Base-by-base conservation (phyloP, 129 eudicot species). In the Flaveria bidentis region DNA sequence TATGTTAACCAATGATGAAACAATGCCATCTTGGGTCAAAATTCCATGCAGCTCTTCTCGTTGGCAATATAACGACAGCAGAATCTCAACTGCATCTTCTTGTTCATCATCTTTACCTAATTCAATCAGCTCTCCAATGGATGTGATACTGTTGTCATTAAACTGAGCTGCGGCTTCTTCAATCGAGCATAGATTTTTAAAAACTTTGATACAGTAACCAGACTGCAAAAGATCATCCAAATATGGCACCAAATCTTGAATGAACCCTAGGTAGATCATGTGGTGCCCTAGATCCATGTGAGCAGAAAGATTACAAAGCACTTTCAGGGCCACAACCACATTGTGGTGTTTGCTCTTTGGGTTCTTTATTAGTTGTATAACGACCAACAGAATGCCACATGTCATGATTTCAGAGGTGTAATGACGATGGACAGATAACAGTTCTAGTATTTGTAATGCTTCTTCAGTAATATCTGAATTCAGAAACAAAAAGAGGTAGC, bases 41-140 rank as follows among this genome's bases (percentile, higher is more conserved):
- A 78, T 47, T 52, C n/a, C 58, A n/a, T 44, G 69, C 68, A 65
- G 20, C 11, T 77, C 85, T 1, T 76, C 82, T 16, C 64, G 18
- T 55, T 77, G 82, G 56, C 72, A 71, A 36, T 72, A 77, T 67
- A 82, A 71, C 9, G 55, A 72, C 7, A 77, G 26, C 6, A 82
- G 49, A 53, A 82, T 63, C 58, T 82, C 82, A 9, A 77, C 39
- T 9, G 75, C 74, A 11, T 76, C 9, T 6, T 77, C 79, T 77
- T 76, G 82, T 65, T 82, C 85, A 42, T 82, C 85, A 16, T 77
- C 82, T 12, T 53, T 72, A 41, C 71, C 78, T 2, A 82, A 49
- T 47, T 82, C 85, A 13, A 82, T 36, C 58, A 77, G 75, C 82
- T 82, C 85, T 49, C 75, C 85, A 7, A 82, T 82, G 17, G 85